Base-by-base conservation (phyloP, 2,329 filamentous ascomycete genomes). In the Talaromyces sp. region DNA sequence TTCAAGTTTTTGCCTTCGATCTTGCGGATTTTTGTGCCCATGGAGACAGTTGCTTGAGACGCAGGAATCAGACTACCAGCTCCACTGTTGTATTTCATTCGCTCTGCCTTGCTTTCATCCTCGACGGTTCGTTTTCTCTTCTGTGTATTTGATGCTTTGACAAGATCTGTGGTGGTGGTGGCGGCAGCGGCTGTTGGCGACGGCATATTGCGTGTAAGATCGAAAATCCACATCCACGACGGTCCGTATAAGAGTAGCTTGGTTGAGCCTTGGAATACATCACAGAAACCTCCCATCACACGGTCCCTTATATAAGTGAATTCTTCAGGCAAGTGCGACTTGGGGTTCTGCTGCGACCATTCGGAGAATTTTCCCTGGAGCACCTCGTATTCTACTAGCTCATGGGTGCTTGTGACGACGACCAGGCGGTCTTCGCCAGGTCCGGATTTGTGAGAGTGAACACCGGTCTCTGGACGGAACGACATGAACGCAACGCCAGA, bases 141-240 rank as follows among this genome's bases (percentile, higher is more conserved):
- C 39, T 74, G 72, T 19, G 65, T 28, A 10, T 53, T 55, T 27
- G 66, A 69, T 33, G 65, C 64, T 56, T 70, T 69, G 54, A 63
- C 65, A 33, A 68, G 59, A 54, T 71, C 65, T 30, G 28, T 62
- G 62, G 53, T 70, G 66, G 32, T 71, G 66, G 51, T 72, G 67
- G 36, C 68, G 64, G 36, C 64, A 60, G 54, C 70, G 63, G 7
- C 32, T 71, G 73, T 75, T 3, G 74, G 69, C 10, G 75, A 72
- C 0, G 77, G 72, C 55, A 95, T 82, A 72, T 96, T 89, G 69
- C 84, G 84, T 22, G 85, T 84, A 32, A 96, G 79, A 73, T 98
- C 92, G 63, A 99, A 85, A 93, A 98, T 98, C 78, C 91, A 92
- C 27, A 99, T 76, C 83, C 92, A 98, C 1, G 85, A 88, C 47